Percentiles rank a stretch among this genome's conserved stretches.
These are phyloP conservation scores for Hypholoma fasciculare DNA, from an alignment of 768 basidiomycete species.

Conservation along the genomic window DNA sequence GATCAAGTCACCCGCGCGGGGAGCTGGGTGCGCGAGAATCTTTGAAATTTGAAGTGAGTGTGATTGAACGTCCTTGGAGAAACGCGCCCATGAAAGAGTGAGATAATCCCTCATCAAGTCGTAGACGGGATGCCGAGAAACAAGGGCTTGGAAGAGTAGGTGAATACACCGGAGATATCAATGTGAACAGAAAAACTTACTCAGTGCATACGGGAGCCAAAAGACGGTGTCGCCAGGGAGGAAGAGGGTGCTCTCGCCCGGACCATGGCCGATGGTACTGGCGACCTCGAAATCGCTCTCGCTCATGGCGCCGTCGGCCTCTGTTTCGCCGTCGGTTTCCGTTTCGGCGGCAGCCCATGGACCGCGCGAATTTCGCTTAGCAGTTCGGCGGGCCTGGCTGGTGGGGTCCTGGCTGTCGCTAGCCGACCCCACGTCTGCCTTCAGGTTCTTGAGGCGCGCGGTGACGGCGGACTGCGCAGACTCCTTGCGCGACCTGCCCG, in stretches of 20 bases:
- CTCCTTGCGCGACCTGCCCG: constrained; percentile 75
- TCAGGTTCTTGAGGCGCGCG: constrained; percentile 65
- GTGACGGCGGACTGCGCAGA: constrained; percentile 73
- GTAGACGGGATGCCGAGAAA: constrained; percentile 92
- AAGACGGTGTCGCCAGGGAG: constrained; percentile 89
- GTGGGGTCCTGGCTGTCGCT: constrained; percentile 53
- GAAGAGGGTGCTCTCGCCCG: constrained; percentile 87
- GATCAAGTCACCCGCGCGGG: constrained; percentile 83
- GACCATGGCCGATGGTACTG: constrained; percentile 78
- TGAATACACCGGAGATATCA: constrained; percentile 8
- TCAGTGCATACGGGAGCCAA: constrained; percentile 92
- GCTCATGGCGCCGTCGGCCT: constrained; percentile 72
- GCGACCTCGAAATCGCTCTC: constrained; percentile 87
- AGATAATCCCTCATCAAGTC: constrained; percentile 95
- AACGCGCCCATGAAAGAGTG: constrained; percentile 93
- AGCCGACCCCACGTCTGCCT: constrained; percentile 50
- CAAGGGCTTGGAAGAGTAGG: constrained; percentile 55
- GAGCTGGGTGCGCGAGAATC: constrained; percentile 84
- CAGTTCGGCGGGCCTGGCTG: constrained; percentile 54
- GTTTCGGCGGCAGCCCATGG: constrained; percentile 59
- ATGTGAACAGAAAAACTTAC: constrained; percentile 43
- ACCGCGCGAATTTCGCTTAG: constrained; percentile 60
- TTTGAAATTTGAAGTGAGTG: constrained; percentile 90
- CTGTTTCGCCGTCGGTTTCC: constrained; percentile 80
- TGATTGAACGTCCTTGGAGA: constrained; percentile 91